Evolutionary conservation across 192 early-diverging fungal genomes (phyloP).

Genomic region (Geranomyces michiganensis): DNA sequence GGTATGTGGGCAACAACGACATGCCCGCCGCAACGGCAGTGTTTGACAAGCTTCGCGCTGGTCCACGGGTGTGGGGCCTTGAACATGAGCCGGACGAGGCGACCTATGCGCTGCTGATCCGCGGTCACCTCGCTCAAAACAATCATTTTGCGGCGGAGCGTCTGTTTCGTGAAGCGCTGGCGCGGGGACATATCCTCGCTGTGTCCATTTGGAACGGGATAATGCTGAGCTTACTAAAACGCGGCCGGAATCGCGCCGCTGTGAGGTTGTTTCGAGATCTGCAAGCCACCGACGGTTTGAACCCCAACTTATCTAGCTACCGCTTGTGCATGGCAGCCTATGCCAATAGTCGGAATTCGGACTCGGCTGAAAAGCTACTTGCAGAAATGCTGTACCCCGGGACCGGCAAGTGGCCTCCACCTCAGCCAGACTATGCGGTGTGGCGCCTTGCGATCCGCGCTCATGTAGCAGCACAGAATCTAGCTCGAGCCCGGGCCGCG

Average conservation of each 20-base stretch:
- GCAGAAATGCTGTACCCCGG: conserved; percentile 4
- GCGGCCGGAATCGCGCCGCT: conserved; percentile 18
- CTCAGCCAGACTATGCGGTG: conserved; percentile 19
- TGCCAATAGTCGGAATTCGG: conserved; percentile 12
- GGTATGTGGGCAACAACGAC: conserved; percentile 25
- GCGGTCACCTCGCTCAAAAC: conserved; percentile 7
- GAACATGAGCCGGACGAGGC: conserved; percentile 5
- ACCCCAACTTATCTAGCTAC: conserved; percentile 16
- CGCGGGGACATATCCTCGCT: not conserved
- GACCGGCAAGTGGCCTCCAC: not conserved
- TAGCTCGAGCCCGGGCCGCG: not conserved
- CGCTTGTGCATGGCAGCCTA: conserved; percentile 22
- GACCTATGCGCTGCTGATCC: conserved; percentile 25
- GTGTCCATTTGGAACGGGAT: conserved; percentile 19
- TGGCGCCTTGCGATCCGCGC: conserved; percentile 15
- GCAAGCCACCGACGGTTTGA: not conserved
- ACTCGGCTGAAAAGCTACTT: not conserved
- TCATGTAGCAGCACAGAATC: not conserved
- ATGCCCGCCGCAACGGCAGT: conserved; percentile 1
- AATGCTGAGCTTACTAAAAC: conserved; percentile 12
- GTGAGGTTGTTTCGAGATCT: conserved; percentile 21
- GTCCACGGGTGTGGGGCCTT: not conserved
- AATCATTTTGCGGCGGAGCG: conserved; percentile 2
- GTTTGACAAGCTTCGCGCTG: conserved; percentile 18
- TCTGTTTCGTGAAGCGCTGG: conserved; percentile 25